Percentiles rank a stretch among this genome's conserved stretches.
Conservation (phyloP, 2,329 filamentous ascomycete species). For the Fusarium sororula region DNA sequence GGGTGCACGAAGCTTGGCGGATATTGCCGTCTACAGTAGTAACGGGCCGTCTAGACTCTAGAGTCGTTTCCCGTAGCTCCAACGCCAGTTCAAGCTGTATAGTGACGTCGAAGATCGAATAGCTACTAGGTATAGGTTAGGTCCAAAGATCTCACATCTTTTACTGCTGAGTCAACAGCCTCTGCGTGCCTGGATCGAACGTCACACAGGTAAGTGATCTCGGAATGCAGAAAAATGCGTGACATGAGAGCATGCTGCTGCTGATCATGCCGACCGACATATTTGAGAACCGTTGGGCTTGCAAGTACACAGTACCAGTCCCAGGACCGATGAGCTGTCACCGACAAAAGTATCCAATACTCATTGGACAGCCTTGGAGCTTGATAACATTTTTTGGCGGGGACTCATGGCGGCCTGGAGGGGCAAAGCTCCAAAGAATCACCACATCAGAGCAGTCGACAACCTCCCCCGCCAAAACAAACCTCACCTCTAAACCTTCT, state of each 20-base stretch:
- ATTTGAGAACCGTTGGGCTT: conserved; percentile 12
- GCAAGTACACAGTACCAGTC: conserved; percentile 19
- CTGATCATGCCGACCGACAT: conserved; percentile 31
- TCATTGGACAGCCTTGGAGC: conserved; percentile 23
- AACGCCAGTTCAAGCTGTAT: conserved; percentile 2
- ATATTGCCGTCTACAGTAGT: conserved; percentile 16
- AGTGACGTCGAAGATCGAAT: conserved; percentile 18
- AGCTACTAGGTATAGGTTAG: conserved; percentile 7
- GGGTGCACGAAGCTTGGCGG: neutral
- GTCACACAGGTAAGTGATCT: conserved; percentile 8
- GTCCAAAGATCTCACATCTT: neutral
- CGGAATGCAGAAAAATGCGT: conserved; percentile 29
- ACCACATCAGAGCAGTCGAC: conserved; percentile 30
- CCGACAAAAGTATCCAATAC: conserved; percentile 21
- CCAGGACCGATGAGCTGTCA: neutral
- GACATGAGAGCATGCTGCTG: conserved; percentile 30
- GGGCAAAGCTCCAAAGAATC: conserved; percentile 39
- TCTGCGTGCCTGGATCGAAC: conserved; percentile 8
- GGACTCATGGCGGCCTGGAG: conserved; percentile 31
- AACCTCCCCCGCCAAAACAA: conserved; percentile 36
- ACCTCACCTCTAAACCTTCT: conserved; percentile 30
- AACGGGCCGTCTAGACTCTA: conserved; percentile 18
- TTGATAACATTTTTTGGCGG: conserved; percentile 33
- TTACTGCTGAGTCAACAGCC: conserved; percentile 11
- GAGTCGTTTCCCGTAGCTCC: conserved; percentile 15